Conservation (phyloP, 1,139 yeast genomes). For the Taphrina populina region DNA sequence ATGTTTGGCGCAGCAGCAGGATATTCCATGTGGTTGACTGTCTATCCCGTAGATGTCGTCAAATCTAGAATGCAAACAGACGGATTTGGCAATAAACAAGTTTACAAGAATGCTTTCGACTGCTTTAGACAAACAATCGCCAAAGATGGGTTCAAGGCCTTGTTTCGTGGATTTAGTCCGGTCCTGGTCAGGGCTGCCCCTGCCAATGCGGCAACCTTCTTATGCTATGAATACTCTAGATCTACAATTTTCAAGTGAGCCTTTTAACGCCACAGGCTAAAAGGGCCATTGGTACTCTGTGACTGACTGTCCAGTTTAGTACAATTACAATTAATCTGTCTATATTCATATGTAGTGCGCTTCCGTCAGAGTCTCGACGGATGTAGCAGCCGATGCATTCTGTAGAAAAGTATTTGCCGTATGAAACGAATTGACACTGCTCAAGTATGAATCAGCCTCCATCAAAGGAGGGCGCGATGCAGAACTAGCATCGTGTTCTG, state of each 20-base stretch:
- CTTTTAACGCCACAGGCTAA: not conserved
- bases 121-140: conserved; percentile 54
- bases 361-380: conserved; percentile 3
- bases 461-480: conserved; percentile 2
- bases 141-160: conserved; percentile 56
- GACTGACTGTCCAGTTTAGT: too few relatives aligned
- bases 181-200: conserved; percentile 84
- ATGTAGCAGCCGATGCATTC: conserved; percentile 1
- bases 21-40: conserved; percentile 66
- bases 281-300: not conserved
- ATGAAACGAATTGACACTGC: conserved; percentile 5
- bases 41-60: conserved; percentile 67
- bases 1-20: conserved; percentile 70
- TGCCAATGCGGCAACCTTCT: conserved; percentile 93
- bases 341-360: not conserved
- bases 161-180: conserved; percentile 72
- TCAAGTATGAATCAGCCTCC: conserved; percentile 13
- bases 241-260: conserved; percentile 17
- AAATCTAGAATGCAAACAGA: conserved; percentile 72
- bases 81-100: conserved; percentile 52
- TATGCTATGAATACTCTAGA: conserved; percentile 69
- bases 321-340: conserved; percentile 12
- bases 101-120: conserved; percentile 52
- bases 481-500: not conserved
- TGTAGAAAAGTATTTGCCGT: conserved; percentile 5